Evolutionary conservation across 2,329 filamentous ascomycete species (phyloP), one percentile per base, ranked within the genome.

Genomic region (Calonectria hongkongensis): DNA sequence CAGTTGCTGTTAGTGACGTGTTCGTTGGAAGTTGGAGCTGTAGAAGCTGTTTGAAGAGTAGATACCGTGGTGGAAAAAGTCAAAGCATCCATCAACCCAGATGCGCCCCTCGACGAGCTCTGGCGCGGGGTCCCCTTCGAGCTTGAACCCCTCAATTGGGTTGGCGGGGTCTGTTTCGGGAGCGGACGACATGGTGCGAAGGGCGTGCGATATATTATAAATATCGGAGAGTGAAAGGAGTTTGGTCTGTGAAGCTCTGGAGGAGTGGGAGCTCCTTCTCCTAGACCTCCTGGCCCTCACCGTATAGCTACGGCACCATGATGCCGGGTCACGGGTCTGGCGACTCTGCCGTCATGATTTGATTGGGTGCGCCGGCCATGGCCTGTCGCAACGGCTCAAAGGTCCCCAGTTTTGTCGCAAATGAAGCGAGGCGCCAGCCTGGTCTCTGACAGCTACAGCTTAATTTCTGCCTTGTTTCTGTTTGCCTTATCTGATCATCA

Each of bases 1-100:
- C 30, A 33, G 3, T 1, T 63, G n/a, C 60, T 30, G 62, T 67
- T n/a, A 43, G 62, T 21, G 3, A 33, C 21, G 36, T 33, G 9
- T 21, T 10, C 7, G 1, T 1, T 0, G 2, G 0, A 0, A 8
- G 1, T 0, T 0, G 2, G 0, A 0, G 8, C 27, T 18, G 30
- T 16, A 50, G 36, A 58, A 36, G 33, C 33, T 47, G 65, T n/a
- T 27, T 30, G 27, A 54, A 13, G 36, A 4, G 12, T 41, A 79
- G 86, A 77, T 84, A 95, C 94, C 97, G 84, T 98, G 97, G 84
- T 99, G 97, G 86, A 96, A 97, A 86, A 99, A 99, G 87, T 99
- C 97, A 87, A 98, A 99, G 89, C 97, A 99, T 75, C 97, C 97
- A 84, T 99, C 97, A 30, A 99, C 94, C 97, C 97, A 99, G 81